These are phyloP conservation scores for Clitoria ternatea DNA, from an alignment of 306 rosid genomes.

Conservation along the genomic window DNA sequence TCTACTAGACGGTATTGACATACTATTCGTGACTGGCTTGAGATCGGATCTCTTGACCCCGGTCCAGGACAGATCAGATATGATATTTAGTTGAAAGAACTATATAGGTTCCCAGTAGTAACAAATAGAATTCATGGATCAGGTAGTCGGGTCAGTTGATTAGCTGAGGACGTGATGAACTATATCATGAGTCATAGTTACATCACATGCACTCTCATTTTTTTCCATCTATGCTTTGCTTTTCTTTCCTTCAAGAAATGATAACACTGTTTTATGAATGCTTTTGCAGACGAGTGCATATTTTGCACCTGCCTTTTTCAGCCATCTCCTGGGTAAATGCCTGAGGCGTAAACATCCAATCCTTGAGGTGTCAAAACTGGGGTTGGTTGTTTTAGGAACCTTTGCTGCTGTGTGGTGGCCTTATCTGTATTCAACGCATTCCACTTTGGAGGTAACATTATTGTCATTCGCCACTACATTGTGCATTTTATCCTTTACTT, in stretches of 20 bases:
- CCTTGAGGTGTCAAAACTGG: conserved; percentile 67
- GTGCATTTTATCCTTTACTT: not conserved
- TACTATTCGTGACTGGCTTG: too few relatives aligned
- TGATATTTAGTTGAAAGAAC: not conserved
- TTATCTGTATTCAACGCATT: conserved; percentile 60
- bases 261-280: conserved; percentile 11
- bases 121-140: not conserved
- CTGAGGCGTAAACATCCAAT: conserved; percentile 55
- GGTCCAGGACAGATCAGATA: too few relatives aligned
- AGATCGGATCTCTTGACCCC: too few relatives aligned
- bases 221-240: too few relatives aligned
- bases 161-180: not conserved
- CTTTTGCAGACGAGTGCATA: conserved; percentile 77
- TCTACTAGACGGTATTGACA: too few relatives aligned
- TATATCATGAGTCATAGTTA: not conserved
- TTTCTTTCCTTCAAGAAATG: not conserved
- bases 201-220: not conserved
- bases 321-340: conserved; percentile 80
- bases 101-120: not conserved
- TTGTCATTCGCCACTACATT: not conserved
- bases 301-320: conserved; percentile 86
- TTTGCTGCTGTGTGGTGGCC: conserved; percentile 82
- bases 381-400: conserved; percentile 70
- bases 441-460: conserved; percentile 48
- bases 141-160: not conserved